These are phyloP conservation scores for Ogataea trehalophila DNA, from an alignment of 805 yeast genomes.

Conservation along the genomic window DNA sequence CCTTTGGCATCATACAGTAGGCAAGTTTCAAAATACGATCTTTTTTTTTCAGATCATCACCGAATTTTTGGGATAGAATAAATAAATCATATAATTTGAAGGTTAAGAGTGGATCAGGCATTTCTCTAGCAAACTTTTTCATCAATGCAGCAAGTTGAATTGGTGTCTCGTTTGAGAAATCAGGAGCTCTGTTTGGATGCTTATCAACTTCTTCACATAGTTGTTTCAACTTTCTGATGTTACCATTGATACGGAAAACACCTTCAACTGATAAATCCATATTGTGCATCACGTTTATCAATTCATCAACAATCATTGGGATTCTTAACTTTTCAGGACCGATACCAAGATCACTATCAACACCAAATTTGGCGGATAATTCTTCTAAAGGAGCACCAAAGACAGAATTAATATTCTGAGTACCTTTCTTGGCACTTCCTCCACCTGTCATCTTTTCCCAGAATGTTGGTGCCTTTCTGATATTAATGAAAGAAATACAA, in stretches of 20 bases:
- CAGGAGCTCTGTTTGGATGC: constrained; percentile 66
- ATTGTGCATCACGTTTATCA: constrained; percentile 74
- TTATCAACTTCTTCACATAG: constrained; percentile 69
- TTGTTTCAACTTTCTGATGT: constrained; percentile 74
- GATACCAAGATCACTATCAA: constrained; percentile 77
- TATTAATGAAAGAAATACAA: constrained; percentile 37
- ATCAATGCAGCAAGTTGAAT: constrained; percentile 90
- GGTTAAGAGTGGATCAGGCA: constrained; percentile 89
- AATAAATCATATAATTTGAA: constrained; percentile 71
- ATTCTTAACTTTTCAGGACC: constrained; percentile 77
- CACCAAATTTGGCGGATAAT: constrained; percentile 65
- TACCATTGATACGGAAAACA: constrained; percentile 93
- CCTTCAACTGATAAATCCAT: constrained; percentile 97
- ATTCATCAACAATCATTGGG: constrained; percentile 84
- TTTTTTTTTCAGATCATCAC: constrained; percentile 38
- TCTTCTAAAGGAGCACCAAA: constrained; percentile 76
- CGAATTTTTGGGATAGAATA: constrained; percentile 59
- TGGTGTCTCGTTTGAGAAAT: constrained; percentile 67
- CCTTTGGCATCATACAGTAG: constrained; percentile 74
- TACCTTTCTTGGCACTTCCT: constrained; percentile 3
- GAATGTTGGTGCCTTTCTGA: constrained; percentile 40
- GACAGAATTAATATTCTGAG: constrained; percentile 36
- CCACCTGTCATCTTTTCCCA: constrained; percentile 46
- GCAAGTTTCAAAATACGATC: constrained; percentile 55
- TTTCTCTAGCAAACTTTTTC: constrained; percentile 85